Evolutionary conservation across 768 basidiomycete genomes (phyloP), one percentile per base, ranked within the genome.

Genomic region (Panellus pusillus): DNA sequence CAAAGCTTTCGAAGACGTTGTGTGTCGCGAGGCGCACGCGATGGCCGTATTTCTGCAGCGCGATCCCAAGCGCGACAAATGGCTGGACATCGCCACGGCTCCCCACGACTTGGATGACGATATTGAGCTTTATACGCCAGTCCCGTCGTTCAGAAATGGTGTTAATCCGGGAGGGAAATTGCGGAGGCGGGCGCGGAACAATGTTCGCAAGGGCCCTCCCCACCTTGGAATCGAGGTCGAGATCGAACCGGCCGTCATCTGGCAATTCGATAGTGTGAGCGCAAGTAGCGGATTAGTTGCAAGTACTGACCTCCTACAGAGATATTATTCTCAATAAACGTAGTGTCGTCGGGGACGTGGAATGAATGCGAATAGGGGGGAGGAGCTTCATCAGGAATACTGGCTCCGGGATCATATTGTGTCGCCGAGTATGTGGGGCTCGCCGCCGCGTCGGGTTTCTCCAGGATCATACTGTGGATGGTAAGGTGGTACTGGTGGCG

Each of bases 21-120:
- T 79, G 78, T 0, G 75, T 76, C 1, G 72, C 77, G 18, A 79
- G 70, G 13, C 78, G 66, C 9, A 79, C 71, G 1, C 78, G 68
- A 60, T 79, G 78, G 0, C 69, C 70, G 47, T 74, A 60, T 8
- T 67, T 64, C 18, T 63, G 54, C 2, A 79, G 64, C 6, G 61
- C 59, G 11, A 71, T 65, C 0, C 74, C 75, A 4, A 79, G 69
- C 8, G 75, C 74, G 13, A 79, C 62, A 50, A 71, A 79, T 1
- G 78, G 78, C 52, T 79, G 78, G 5, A 79, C 76, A 60, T 79
- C 76, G 27, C 75, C 76, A 14, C 62, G 62, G 38, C 55, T 57
- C 1, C 62, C 62, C 9, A 63, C 62, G 24, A 61, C 51, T 17
- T 57, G 53, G 17, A 63, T 55, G 39, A 61, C 59, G 19, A 63